Evolutionary conservation across 2,329 filamentous ascomycete genomes (phyloP).

Genomic region (Colletotrichum magnum): DNA sequence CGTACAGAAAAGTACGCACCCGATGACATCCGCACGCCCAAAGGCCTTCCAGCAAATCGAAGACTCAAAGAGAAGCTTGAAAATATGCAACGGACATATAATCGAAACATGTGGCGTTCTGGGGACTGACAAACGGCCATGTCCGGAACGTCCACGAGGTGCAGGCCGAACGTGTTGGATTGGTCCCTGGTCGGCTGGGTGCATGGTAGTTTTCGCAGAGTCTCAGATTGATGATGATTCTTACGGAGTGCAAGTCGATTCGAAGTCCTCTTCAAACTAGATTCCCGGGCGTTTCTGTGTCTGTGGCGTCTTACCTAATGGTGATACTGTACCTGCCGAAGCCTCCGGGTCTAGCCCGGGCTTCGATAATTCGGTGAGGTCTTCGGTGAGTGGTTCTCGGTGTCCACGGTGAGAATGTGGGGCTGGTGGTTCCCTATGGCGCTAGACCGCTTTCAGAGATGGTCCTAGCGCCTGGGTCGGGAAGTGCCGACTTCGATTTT

Average conservation of each 20-base stretch:
- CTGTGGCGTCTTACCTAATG: too few species aligned
- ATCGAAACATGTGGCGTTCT: background rate
- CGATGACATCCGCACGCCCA: too few species aligned
- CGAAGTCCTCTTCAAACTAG: too few species aligned
- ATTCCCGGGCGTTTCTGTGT: too few species aligned
- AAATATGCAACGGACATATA: background rate
- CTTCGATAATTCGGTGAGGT: background rate
- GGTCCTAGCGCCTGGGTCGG: constrained; percentile 18
- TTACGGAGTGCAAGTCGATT: too few species aligned
- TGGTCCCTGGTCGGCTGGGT: background rate
- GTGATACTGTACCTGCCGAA: background rate
- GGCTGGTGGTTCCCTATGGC: rapidly evolving
- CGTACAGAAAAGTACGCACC: too few species aligned
- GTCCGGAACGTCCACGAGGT: too few species aligned
- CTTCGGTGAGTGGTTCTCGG: background rate
- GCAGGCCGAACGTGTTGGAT: background rate
- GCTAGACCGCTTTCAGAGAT: constrained; percentile 28
- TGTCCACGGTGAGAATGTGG: background rate
- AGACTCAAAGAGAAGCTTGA: too few species aligned
- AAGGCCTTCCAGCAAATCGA: too few species aligned
- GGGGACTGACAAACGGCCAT: background rate
- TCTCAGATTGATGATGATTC: too few species aligned
- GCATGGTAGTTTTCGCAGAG: too few species aligned
- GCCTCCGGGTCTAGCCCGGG: too few species aligned
- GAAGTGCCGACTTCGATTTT: constrained; percentile 39